These are phyloP conservation scores for Jackrogersella minutella DNA, from an alignment of 495 filamentous ascomycete genomes.

Conservation along the genomic window DNA sequence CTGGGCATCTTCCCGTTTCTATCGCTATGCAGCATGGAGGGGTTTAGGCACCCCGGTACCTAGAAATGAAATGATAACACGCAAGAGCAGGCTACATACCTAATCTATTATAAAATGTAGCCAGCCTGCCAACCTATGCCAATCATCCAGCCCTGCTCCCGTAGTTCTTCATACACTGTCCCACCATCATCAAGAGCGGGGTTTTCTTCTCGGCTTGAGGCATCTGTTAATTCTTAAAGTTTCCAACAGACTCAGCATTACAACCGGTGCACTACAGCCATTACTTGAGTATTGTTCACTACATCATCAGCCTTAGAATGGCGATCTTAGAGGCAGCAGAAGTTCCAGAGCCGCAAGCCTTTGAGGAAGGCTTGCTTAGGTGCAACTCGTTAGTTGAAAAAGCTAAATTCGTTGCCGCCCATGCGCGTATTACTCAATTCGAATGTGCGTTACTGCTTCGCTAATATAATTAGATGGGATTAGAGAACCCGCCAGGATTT, in stretches of 20 bases:
- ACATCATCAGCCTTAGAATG: not conserved
- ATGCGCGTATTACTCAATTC: not conserved
- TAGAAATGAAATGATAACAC: no score
- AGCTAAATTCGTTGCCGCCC: not conserved
- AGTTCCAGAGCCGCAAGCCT: not conserved
- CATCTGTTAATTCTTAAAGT: not conserved
- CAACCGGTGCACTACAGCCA: not conserved
- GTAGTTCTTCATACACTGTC: no score
- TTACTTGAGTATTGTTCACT: not conserved
- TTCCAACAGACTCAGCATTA: not conserved
- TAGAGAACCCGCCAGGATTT: not conserved
- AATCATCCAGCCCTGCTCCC: no score
- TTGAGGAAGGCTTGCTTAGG: not conserved
- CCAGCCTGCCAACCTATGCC: no score
- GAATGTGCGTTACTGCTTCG: not conserved
- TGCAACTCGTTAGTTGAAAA: not conserved
- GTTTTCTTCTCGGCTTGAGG: no score
- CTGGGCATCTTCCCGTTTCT: no score
- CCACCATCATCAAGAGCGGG: no score
- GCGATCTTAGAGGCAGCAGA: not conserved
- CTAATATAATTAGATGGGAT: not conserved
- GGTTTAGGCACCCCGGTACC: no score
- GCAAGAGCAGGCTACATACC: no score
- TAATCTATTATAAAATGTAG: no score
- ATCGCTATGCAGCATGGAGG: no score